A percentile compares a stretch with the other conserved stretches of the same genome.
phyloP scores from a whole-genome alignment of 257 asterid genomes.

The Nicotiana attenuata region DNA sequence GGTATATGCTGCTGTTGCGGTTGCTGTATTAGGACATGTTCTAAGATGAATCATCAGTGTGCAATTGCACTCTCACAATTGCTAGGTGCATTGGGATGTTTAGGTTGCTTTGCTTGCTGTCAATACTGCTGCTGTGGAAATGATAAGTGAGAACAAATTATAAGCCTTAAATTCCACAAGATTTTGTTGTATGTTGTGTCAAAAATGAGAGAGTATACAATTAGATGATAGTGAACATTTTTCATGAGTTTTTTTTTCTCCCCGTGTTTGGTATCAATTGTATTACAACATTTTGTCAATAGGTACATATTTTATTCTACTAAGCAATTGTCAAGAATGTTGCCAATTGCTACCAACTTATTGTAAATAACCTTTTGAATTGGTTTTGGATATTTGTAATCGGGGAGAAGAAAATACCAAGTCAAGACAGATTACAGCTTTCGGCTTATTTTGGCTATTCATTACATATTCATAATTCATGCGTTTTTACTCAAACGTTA shows the following conservation, averaged over 20 bases:
- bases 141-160: slow-evolving; percentile 22
- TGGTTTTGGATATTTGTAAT: neutral
- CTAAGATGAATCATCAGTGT: slow-evolving; percentile 66
- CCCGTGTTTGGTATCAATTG: neutral
- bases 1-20: slow-evolving; percentile 57
- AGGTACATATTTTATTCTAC: neutral
- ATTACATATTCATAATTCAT: too few species aligned
- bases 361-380: neutral
- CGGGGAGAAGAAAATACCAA: neutral
- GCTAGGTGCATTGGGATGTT: slow-evolving; percentile 59
- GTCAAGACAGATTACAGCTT: neutral
- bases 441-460: too few species aligned
- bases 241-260: neutral
- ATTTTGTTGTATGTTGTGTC: slow-evolving; percentile 5
- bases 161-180: neutral
- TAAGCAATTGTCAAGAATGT: neutral
- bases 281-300: neutral
- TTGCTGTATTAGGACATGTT: slow-evolving; percentile 68
- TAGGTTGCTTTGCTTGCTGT: slow-evolving; percentile 69
- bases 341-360: neutral
- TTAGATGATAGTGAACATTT: neutral
- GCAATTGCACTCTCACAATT: slow-evolving; percentile 59
- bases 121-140: slow-evolving; percentile 46
- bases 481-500: too few species aligned
- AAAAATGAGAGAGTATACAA: slow-evolving; percentile 3